These are phyloP conservation scores for Purpureocillium lavendulum DNA, from an alignment of 2,329 filamentous ascomycete species.

Conservation along the genomic window DNA sequence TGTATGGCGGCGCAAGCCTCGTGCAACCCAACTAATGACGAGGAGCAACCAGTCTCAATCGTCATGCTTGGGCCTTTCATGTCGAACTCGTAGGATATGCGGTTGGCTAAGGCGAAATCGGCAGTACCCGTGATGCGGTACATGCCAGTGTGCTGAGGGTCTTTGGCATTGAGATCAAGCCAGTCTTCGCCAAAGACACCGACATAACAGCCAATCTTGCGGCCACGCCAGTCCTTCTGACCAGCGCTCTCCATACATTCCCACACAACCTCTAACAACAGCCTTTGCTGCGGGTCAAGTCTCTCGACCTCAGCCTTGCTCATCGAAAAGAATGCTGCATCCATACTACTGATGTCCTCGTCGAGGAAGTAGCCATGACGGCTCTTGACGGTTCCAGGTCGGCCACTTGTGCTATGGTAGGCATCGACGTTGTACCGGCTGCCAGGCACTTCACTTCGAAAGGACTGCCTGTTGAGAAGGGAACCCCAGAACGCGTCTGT, in stretches of 20 bases:
- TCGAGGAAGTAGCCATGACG: constrained; percentile 16
- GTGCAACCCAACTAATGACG: constrained; percentile 17
- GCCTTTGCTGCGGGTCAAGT: constrained; percentile 22
- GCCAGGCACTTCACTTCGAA: constrained; percentile 6
- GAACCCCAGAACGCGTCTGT: constrained; percentile 31
- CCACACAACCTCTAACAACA: constrained; percentile 18
- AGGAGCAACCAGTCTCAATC: constrained; percentile 23
- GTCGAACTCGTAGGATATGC: constrained; percentile 21
- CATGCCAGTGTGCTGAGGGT: constrained; percentile 2
- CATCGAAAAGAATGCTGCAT: constrained; percentile 16
- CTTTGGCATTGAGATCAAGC: constrained; percentile 4
- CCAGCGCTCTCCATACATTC: constrained; percentile 9
- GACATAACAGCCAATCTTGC: constrained; percentile 7
- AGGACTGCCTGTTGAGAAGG: constrained; percentile 10
- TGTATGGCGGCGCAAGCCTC: constrained; percentile 15
- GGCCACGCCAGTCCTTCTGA: constrained; percentile 1
- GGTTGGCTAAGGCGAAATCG: constrained; percentile 17
- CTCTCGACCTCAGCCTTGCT: constrained; percentile 15
- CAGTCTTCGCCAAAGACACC: constrained; percentile 9
- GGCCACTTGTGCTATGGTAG: constrained; percentile 6
- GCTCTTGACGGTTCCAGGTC: constrained; percentile 3
- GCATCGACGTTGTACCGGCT: constrained; percentile 8
- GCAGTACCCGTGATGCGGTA: constrained; percentile 16
- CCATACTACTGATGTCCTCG: constrained; percentile 12
- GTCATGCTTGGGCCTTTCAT: constrained; percentile 17